These are phyloP conservation scores for Pseudogymnoascus sp. DNA, from an alignment of 2,329 filamentous ascomycete genomes.

Conservation along the genomic window DNA sequence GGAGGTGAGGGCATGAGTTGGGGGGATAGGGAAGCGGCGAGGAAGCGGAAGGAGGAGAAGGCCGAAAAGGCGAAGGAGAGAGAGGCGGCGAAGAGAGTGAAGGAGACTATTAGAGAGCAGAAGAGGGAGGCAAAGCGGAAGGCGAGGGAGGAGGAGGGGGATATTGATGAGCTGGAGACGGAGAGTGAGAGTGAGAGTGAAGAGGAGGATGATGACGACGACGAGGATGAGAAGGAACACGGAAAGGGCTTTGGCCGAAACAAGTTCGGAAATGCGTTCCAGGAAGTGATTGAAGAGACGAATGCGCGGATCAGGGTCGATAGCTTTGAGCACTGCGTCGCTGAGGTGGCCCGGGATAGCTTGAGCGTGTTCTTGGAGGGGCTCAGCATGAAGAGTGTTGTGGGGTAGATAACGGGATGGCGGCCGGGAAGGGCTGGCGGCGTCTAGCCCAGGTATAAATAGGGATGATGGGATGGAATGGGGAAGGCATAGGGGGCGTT, in stretches of 20 bases:
- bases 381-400: conserved; percentile 83
- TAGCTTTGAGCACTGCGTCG: conserved; percentile 94
- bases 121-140: conserved; percentile 51
- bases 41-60: conserved; percentile 53
- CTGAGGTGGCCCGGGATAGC: conserved; percentile 97
- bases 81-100: conserved; percentile 49
- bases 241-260: conserved; percentile 70
- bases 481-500: background rate
- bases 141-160: conserved; percentile 37
- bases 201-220: conserved; percentile 44
- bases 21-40: conserved; percentile 57
- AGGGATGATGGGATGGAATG: background rate
- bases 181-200: conserved; percentile 43
- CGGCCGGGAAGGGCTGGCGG: background rate
- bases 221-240: conserved; percentile 44
- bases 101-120: conserved; percentile 50
- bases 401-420: conserved; percentile 37
- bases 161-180: conserved; percentile 43
- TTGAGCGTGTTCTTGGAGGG: conserved; percentile 83
- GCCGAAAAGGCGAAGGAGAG: conserved; percentile 55
- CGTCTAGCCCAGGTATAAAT: background rate
- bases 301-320: conserved; percentile 85
- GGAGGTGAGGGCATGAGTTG: conserved; percentile 62
- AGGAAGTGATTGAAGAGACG: conserved; percentile 88
- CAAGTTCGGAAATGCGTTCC: conserved; percentile 88